phyloP scores from a whole-genome alignment of 192 early-diverging fungal species.

The Linderina pennispora region DNA sequence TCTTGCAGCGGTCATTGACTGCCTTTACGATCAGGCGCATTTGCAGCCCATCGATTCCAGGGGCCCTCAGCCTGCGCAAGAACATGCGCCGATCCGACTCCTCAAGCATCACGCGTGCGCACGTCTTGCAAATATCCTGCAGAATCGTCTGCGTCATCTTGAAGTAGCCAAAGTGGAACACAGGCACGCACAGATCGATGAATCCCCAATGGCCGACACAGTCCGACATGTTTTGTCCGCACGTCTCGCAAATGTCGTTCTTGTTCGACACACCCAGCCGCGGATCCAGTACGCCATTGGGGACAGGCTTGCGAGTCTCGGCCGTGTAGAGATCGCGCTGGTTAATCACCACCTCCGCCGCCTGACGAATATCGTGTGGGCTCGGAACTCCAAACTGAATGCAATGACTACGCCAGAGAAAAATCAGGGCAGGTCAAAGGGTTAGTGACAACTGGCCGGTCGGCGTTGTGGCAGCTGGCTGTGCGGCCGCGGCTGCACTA shows the following conservation, averaged over 20 bases:
- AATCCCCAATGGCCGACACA: conserved; percentile 98
- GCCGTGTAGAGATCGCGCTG: conserved; percentile 79
- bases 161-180: conserved; percentile 99
- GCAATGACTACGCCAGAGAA: conserved; percentile 75
- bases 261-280: conserved; percentile 87
- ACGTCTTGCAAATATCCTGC: conserved; percentile 97
- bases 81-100: conserved; percentile 69
- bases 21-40: conserved; percentile 73
- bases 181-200: conserved; percentile 84
- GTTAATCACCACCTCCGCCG: conserved; percentile 84
- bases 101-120: conserved; percentile 80
- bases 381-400: conserved; percentile 96
- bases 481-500: neutral
- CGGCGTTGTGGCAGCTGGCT: too few relatives aligned
- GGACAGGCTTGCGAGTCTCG: conserved; percentile 67
- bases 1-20: conserved; percentile 84
- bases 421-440: neutral
- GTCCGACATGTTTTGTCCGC: conserved; percentile 74
- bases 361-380: conserved; percentile 79
- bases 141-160: conserved; percentile 80
- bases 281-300: conserved; percentile 85
- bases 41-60: conserved; percentile 77
- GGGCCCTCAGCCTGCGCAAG: conserved; percentile 62
- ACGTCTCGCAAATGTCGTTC: conserved; percentile 81
- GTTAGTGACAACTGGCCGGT: too few relatives aligned